Conservation (phyloP, 2,329 filamentous ascomycete genomes). For the Exophiala spinifera region DNA sequence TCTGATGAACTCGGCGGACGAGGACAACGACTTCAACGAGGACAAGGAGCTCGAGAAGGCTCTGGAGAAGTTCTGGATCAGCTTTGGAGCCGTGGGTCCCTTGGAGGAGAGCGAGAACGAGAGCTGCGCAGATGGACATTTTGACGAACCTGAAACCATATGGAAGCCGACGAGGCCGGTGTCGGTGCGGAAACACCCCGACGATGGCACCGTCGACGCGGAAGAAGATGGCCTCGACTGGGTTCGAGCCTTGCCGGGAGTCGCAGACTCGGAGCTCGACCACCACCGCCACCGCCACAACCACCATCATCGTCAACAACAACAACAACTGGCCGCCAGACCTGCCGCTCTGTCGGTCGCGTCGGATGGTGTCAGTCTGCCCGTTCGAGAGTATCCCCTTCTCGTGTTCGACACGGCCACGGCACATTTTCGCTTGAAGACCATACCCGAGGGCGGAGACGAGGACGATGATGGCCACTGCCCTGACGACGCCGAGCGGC, state of each 20-base stretch:
- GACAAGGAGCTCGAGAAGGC: not conserved
- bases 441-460: not conserved
- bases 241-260: not conserved
- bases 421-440: not conserved
- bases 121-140: not conserved
- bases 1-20: not conserved
- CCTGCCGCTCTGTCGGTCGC: too few relatives aligned
- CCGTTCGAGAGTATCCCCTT: not conserved
- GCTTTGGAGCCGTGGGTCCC: too few relatives aligned
- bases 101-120: too few relatives aligned
- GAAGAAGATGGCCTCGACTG: not conserved
- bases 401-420: not conserved
- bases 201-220: not conserved
- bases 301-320: not conserved
- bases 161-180: not conserved
- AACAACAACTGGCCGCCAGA: too few relatives aligned
- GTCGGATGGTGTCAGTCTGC: not conserved
- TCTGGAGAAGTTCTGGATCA: not conserved
- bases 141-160: not conserved
- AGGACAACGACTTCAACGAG: not conserved
- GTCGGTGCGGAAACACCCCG: not conserved
- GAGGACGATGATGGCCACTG: not conserved
- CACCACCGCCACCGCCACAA: too few relatives aligned
- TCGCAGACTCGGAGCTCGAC: not conserved
- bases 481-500: not conserved